Base-by-base conservation (phyloP, 2,329 filamentous ascomycete genomes). In the Corinectria fuckeliana region DNA sequence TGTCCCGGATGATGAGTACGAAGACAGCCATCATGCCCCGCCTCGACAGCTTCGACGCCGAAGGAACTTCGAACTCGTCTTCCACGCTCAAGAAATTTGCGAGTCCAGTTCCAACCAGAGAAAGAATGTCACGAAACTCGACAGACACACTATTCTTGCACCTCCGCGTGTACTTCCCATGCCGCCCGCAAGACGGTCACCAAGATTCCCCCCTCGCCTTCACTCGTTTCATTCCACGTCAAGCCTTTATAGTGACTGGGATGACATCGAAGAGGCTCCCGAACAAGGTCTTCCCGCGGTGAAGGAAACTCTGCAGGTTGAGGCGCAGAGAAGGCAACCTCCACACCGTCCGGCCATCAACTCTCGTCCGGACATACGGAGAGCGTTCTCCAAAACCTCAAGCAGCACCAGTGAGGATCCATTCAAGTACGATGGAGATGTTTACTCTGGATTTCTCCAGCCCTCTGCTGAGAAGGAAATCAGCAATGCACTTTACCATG, bases 401-500 rank as follows among this genome's bases (percentile, higher is more conserved):
- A 73, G 70, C 60, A 74, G 74, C 21, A 69, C 70, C 3, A 75
- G 74, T 23, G 75, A 72, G 1, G 80, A 83, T 38, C 80, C 78
- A 0, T 84, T 83, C 69, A 73, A 74, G 47, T 83, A 81, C 59
- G 81, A 83, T 63, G 72, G 69, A 30, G 72, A 73, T 8, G 61
- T 70, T 2, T 80, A 80, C 60, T 74, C 71, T 13, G 58, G 71
- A 9, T 78, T 78, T 36, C 64, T 81, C 8, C 70, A 74, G 7
- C 69, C 75, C 4, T 70, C 74, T 1, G 75, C 74, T 56, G 80
- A 82, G 60, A 72, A 76, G 54, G 78, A 82, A 10, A 73, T 82
- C 13, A 82, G 78, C 54, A 73, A 66, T 21, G 76, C 74, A 7
- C 73, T 82, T 18, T 74, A 72, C 25, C 71, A 68, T 18, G 60